Base-by-base conservation (phyloP, 768 basidiomycete genomes). In the Auriscalpium microsporum region DNA sequence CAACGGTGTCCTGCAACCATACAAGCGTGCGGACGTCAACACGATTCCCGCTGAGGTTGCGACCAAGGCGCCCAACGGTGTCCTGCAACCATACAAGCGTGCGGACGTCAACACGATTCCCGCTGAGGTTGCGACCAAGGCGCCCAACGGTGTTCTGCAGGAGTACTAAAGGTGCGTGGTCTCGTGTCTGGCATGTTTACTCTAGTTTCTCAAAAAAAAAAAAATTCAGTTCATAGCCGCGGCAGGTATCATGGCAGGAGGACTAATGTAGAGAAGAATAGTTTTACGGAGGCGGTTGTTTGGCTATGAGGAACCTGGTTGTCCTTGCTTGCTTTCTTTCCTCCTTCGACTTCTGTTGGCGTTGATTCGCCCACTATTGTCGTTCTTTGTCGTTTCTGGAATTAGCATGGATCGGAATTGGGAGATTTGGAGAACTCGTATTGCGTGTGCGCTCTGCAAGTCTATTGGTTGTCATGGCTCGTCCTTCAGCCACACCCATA, bases 11-110 rank as follows among this genome's bases (percentile, higher is more conserved):
- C 65, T 71, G 56, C 64, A 54, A 45, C 40, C 42, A 17, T 48
- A 56, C 38, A 46, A 47, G 45, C 14, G 19, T 46, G 8, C 33
- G 36, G 45, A 53, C 13, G 14, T 59, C 10, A 56, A 48, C 55
- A 52, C 35, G 0, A 69, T 72, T 40, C 70, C 71, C 8, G 66
- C 61, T 7, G 66, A 67, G 56, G 53, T 58, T 11, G 55, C 68
- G 2, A 57, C 57, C 45, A 64, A 63, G 46, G 57, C 64, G 3
- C 38, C 54, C 36, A 56, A 53, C 33, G 67, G 68, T 10, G 51
- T 48, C 10, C 56, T 69, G 10, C 49, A 54, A 42, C 42, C 49
- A 19, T 48, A 55, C 40, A 42, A 42, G 40, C 40, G 40, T 7
- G 14, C 13, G 8, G 40, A 42, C 3, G 8, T 42, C 60, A 63